Base-by-base conservation (phyloP, 257 asterid genomes). In the Verbena officinalis region DNA sequence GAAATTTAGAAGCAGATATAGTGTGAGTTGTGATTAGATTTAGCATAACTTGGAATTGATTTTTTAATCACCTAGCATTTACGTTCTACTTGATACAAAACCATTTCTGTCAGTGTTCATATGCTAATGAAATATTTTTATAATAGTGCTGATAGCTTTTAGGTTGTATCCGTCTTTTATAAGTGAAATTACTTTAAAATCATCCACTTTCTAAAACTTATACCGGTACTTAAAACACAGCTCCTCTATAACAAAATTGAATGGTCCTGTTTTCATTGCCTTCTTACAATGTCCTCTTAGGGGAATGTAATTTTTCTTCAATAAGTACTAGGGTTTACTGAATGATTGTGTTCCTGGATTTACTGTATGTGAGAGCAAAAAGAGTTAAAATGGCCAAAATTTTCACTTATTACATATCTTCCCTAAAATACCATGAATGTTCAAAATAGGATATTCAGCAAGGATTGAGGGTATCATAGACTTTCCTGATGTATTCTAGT, bases 1-100 rank as follows among this genome's bases (percentile, higher is more conserved):
- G 21, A 39, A 44, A 27, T 31, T 16, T 42, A 43, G 53, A 44
- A 16, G 44, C 52, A 44, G 45, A 33, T 62, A 10, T 59, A 50
- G 55, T 11, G 36, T 49, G 42, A 54, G 19, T 53, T 11, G 36
- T 49, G 42, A 54, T 31, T 53, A 44, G 16, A 22, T 40, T 44
- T 19, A 31, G 9, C 20, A 16, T 67, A 50, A 58, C 59, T 23
- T 46, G 19, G n/a, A 27, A 22, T 23, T 50, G 33, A 27, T 59
- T 59, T n/a, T 15, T 39, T 34, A 10, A 36, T 24, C 7, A 34
- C 16, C 44, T 38, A n/a, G n/a, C 42, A 38, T 8, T 9, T 3
- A 48, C 7, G 10, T 8, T 49, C 48, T n/a, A 21, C 31, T 40
- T 4, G 15, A 24, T 38, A 39, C 24, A 44, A 27, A 22, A 53